Base-by-base conservation (phyloP, 257 asterid species). In the Nicotiana undulata region DNA sequence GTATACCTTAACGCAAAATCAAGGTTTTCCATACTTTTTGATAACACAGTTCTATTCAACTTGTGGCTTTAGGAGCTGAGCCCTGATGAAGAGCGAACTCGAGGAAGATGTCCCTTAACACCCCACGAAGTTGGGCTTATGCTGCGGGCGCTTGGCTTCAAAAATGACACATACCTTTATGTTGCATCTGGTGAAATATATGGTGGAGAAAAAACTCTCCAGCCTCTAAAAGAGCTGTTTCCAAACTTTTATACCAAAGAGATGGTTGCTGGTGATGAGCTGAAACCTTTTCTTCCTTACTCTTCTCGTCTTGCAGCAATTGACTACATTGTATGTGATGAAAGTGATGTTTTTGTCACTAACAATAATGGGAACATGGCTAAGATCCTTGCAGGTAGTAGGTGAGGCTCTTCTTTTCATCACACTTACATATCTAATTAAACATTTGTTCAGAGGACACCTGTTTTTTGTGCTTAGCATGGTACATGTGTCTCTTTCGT, bases 301-400 rank as follows among this genome's bases (percentile, higher is more conserved):
- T 91, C 99, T 83, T 96, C 99, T 83, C 99, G 98, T 72, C 88
- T 96, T 88, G 99, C 99, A 78, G 98, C 99, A 55, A 82, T 93
- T 24, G 98, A 96, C 89, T 94, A 94, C 89, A 88, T 90, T 75
- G 99, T 94, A 53, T 92, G 97, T 68, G 98, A 94, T 75, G 98
- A 94, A 87, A 94, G 98, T 85, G 98, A 96, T 86, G 99, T 96
- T 79, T 96, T 96, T 82, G 93, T 94, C 84, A 91, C 99, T 29
- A 96, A 96, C 89, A 96, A 96, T 85, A 96, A 96, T 9, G 99
- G 99, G 80, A 96, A 96, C 87, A 96, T 96, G 99, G 99, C 98
- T 81, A 96, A 96, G 89, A 92, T 96, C 90, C 93, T 96, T 79
- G 97, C 99, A 80, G 99, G 99, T 81, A 90, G 97, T 80, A 92